Conservation (phyloP, 75 land plant genomes). For the Pseudotsuga menziesii region DNA sequence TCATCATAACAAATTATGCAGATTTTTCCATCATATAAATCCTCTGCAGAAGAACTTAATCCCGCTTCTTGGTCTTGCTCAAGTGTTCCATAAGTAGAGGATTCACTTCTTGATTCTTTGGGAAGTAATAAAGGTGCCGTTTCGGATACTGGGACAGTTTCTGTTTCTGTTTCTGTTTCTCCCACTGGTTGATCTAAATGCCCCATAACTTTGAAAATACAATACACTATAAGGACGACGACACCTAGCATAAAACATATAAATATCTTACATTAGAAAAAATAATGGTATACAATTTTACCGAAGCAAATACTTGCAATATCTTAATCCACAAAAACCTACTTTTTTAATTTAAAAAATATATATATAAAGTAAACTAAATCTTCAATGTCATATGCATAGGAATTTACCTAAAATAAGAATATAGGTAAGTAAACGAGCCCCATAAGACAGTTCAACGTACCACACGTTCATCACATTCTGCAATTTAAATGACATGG, state of each 20-base stretch:
- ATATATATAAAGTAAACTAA: too few species aligned
- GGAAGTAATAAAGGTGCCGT: neutral
- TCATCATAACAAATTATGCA: constrained; percentile 50
- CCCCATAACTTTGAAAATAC: constrained; percentile 34
- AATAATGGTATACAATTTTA: neutral
- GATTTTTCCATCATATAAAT: constrained; percentile 44
- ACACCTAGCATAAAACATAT: constrained; percentile 19
- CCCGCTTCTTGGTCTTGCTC: constrained; percentile 31
- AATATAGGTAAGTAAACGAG: constrained; percentile 33
- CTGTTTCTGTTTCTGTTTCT: neutral
- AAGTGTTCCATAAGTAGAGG: constrained; percentile 31
- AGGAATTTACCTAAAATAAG: constrained; percentile 26
- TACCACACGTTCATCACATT: constrained; percentile 20
- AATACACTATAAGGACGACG: constrained; percentile 11
- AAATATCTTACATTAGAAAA: neutral
- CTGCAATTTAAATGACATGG: constrained; percentile 14
- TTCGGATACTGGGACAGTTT: neutral
- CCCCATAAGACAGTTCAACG: constrained; percentile 36
- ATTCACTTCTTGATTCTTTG: constrained; percentile 11
- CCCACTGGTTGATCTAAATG: constrained; percentile 11
- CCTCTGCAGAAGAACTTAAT: constrained; percentile 20
- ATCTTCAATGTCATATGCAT: too few species aligned
- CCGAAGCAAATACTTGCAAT: too few species aligned
- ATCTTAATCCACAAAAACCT: too few species aligned
- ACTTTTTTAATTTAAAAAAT: too few species aligned